Base-by-base conservation (phyloP, 139 green algal genomes). In the Pseudopediastrum boryanum region DNA sequence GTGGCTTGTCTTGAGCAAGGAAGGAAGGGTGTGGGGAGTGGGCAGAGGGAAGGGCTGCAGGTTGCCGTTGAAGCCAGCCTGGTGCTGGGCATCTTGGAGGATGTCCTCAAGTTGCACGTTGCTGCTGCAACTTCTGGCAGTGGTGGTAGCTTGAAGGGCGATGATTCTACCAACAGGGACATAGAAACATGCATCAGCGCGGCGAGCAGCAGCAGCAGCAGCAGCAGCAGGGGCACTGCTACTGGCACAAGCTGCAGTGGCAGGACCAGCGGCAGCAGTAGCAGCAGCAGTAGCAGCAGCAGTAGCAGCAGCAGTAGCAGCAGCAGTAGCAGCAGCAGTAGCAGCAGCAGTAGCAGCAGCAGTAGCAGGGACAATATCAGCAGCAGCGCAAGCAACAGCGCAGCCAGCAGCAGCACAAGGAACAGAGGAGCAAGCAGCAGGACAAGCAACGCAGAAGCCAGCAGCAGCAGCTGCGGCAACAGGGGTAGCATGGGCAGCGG, bases 231-330 rank as follows among this genome's bases (percentile, higher is more conserved):
- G 13, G 12, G 33, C 27, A 1, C 64, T 41, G 6, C 12, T 10
- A 54, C 39, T 16, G 36, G 7, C 64, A 54, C 39, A 39, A 54
- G 64, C 64, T 72, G 64, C 10, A 27, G 9, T 27, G 35, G 54
- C 54, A 29, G 66, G 43, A n/a, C 10, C 66, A 58, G 21, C 10
- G 10, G 44, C 66, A 42, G 41, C 66, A 74, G 66, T 41, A 71
- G 33, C 64, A 71, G 64, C 5, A 42, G 64, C 8, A 36, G 4
- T 7, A 13, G 6, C 54, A 13, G 54, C 8, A 39, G 54, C 9
- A 65, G 12, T 27, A 9, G 54, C 33, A 9, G 35, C 54, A 39
- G 54, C 9, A n/a, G 64, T n/a, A 51, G 36, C 36, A n/a, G 23
- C 8, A 52, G 33, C n/a, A n/a, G n/a, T n/a, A 8, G 16, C 35